A percentile compares a stretch with the other conserved stretches of the same genome.
phyloP scores from a whole-genome alignment of 1,284 basidiomycete species.

The Leccinum fallax region DNA sequence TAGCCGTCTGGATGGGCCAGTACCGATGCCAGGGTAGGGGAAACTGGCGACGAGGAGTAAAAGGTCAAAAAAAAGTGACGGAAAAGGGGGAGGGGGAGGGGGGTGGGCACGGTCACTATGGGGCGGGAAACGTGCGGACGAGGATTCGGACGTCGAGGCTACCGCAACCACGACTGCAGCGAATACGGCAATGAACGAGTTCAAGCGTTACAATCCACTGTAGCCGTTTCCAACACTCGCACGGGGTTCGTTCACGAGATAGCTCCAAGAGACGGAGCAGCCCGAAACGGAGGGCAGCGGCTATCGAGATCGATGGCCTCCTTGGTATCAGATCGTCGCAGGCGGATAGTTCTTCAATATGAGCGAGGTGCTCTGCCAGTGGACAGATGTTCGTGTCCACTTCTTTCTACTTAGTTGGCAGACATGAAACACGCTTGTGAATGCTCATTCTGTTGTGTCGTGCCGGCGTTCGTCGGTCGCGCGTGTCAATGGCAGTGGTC shows the following conservation, averaged over 20 bases:
- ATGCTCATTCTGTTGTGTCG: not conserved
- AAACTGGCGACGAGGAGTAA: not conserved
- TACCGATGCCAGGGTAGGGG: not conserved
- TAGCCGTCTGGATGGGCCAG: not conserved
- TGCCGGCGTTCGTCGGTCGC: not conserved
- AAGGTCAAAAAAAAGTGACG: slow-evolving; percentile 1
- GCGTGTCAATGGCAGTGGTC: slow-evolving; percentile 62
- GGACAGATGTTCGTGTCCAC: slow-evolving; percentile 70
- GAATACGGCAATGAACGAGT: too few species aligned
- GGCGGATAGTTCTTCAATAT: slow-evolving; percentile 99
- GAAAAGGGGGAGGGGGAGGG: slow-evolving; percentile 12
- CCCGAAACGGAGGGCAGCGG: slow-evolving; percentile 6
- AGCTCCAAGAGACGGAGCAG: slow-evolving; percentile 29
- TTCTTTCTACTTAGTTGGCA: too few species aligned
- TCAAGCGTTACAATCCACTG: too few species aligned
- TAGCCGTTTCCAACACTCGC: slow-evolving; percentile 88
- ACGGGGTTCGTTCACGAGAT: slow-evolving; percentile 79
- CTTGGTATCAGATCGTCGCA: slow-evolving; percentile 74
- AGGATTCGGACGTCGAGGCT: slow-evolving; percentile 8
- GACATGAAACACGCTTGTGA: not conserved
- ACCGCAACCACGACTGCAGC: not conserved
- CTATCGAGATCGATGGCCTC: slow-evolving; percentile 10
- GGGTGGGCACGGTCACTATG: slow-evolving; percentile 25
- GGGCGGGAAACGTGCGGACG: not conserved
- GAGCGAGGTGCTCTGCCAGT: slow-evolving; percentile 79